Base-by-base conservation (phyloP, 768 basidiomycete species). In the Lanmaoa pseudosensibilis region DNA sequence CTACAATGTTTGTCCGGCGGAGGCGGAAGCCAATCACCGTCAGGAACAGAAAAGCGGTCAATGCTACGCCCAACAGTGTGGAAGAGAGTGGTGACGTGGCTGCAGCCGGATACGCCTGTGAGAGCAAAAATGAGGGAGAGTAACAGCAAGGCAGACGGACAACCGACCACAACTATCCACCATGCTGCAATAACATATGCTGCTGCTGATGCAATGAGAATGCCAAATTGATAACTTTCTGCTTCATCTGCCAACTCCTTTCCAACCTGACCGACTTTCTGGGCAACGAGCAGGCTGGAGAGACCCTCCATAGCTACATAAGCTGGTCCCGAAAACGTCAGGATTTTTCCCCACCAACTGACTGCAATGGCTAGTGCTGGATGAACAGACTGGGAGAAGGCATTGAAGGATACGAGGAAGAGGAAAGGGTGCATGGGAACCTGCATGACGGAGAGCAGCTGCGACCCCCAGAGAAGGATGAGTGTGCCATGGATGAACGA, bases 21-120 rank as follows among this genome's bases (percentile, higher is more conserved):
- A 94, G 72, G 9, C 84, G 85, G 71, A 98, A 95, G 7, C 95
- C 95, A 60, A 98, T 96, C 62, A 90, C 79, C 1, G 94, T 94
- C 40, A 97, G 79, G 74, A 97, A 98, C 32, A 96, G 72, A 67
- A 96, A 88, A 11, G 92, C 85, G 1, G 94, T 93, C 55, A 96
- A 75, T 3, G 92, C 91, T 3, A 87, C 88, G 3, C 95, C 95
- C 18, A 98, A 78, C 11, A 98, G 77, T 2, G 94, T 95, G 2
- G 94, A 91, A 11, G 93, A 90, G 33, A 96, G 77, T 10, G 94
- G 90, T 1, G 92, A 90, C 10, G 86, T 82, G 6, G 92, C 88
- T 7, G 89, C 89, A 3, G 87, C 80, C 25, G 93, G 87, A 72
- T 94, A 95, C 4, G 89, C 83, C 87, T 92, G 59, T 27, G 51